Evolutionary conservation across 192 early-diverging fungal species (phyloP), one percentile per base, ranked within the genome.

Genomic region (Backusella parvicylindrica): DNA sequence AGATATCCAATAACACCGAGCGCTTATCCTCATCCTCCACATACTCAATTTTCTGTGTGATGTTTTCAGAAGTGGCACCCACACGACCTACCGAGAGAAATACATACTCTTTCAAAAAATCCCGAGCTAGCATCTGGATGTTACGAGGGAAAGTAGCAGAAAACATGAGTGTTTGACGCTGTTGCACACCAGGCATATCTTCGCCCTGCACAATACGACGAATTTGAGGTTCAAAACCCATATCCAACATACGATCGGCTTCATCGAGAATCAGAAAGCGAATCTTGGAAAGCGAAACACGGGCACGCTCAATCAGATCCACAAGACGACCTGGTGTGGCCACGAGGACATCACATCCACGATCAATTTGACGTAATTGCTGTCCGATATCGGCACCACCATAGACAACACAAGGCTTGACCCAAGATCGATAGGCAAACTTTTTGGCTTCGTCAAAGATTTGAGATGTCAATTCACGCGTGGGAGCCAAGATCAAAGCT

Each of bases 311-410:
- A 47, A 97, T 86, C 70, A 99, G 81, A 81, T 99, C 98, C 8
- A 98, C 87, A 77, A 99, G 85, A 69, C 98, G 91, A 18, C 98
- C 98, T n/a, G 98, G 98, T 1, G 98, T 98, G 8, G 98, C 98
- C 16, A 97, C 92, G 66, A 96, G 81, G 35, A 97, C 79, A 81
- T 96, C 95, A 83, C 96, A 98, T 11, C 97, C 97, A 77, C 95
- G 91, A 74, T 95, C 92, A 49, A 99, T 86, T 77, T 94, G 89
- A 66, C 94, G 90, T 47, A 97, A 80, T 84, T 99, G 97, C 70
- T 89, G 87, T 49, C 88, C 88, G 81, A 97, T 96, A 79, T 96
- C 95, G 21, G 93, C 94, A 77, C 97, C 97, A 79, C 97, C 97
- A 80, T 99, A 99, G 1, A 96, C 93, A 68, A 96, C 95, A 79